Conservation (phyloP, 1,284 basidiomycete genomes). For the Malassezia globosa region DNA sequence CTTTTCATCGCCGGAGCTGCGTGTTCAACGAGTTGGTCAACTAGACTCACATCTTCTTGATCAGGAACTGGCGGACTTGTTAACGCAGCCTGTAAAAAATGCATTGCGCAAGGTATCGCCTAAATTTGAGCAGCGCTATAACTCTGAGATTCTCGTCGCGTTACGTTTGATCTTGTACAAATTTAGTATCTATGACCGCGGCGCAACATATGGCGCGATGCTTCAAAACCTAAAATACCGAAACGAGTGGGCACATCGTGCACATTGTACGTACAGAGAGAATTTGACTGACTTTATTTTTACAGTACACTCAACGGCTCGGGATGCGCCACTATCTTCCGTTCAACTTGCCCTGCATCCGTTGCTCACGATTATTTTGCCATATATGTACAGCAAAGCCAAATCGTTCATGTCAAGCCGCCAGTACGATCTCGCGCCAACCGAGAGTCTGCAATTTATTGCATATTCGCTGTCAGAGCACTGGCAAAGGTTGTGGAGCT, state of each 20-base stretch:
- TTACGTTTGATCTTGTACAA: slow-evolving; percentile 71
- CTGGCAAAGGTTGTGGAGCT: slow-evolving; percentile 58
- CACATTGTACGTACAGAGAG: neutral
- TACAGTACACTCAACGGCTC: slow-evolving; percentile 27
- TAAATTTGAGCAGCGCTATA: slow-evolving; percentile 58
- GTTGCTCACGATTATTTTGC: slow-evolving; percentile 62
- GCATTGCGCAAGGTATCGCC: slow-evolving; percentile 56
- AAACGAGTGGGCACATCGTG: slow-evolving; percentile 42
- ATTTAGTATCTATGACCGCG: slow-evolving; percentile 67
- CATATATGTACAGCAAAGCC: slow-evolving; percentile 66
- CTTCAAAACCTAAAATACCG: slow-evolving; percentile 65
- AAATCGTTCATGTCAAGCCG: slow-evolving; percentile 64
- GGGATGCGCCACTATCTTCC: slow-evolving; percentile 27
- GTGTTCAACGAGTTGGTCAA: slow-evolving; percentile 62
- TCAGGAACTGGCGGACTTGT: slow-evolving; percentile 69
- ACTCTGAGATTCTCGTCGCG: slow-evolving; percentile 68
- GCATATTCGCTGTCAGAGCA: slow-evolving; percentile 63
- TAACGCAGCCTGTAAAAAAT: slow-evolving; percentile 69
- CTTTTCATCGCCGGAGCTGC: slow-evolving; percentile 39
- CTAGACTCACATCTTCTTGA: slow-evolving; percentile 87
- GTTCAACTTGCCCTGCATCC: slow-evolving; percentile 54
- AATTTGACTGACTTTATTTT: slow-evolving; percentile 10
- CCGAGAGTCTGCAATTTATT: slow-evolving; percentile 50
- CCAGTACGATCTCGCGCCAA: slow-evolving; percentile 66
- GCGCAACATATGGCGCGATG: slow-evolving; percentile 78